Evolutionary conservation across 2,329 filamentous ascomycete species (phyloP).

Genomic region (Fusarium albidum): DNA sequence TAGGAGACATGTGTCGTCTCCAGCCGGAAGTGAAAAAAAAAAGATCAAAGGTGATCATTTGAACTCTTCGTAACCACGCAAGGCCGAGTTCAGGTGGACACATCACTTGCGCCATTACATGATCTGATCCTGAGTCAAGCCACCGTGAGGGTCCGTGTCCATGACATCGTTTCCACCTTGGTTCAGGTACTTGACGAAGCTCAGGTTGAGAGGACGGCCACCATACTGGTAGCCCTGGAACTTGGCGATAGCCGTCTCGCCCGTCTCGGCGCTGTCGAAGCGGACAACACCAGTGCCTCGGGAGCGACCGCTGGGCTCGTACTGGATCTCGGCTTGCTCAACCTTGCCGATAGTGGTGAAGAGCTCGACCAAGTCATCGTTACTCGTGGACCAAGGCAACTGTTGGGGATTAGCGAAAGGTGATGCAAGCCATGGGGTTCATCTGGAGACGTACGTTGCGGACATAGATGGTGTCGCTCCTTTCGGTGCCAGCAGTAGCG

Average conservation of each 20-base stretch:
- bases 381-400: conserved; percentile 99
- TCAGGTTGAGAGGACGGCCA: conserved; percentile 89
- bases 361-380: conserved; percentile 94
- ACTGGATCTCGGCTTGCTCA: conserved; percentile 98
- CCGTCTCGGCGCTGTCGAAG: conserved; percentile 83
- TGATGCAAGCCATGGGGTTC: not conserved
- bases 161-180: conserved; percentile 74
- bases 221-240: conserved; percentile 99
- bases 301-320: conserved; percentile 94
- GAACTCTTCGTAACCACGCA: conserved; percentile 9
- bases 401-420: conserved; percentile 50
- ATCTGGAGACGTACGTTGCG: conserved; percentile 79
- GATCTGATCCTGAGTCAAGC: conserved; percentile 96
- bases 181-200: conserved; percentile 92
- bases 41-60: conserved; percentile 17
- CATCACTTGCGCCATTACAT: conserved; percentile 66
- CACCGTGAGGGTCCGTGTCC: conserved; percentile 80
- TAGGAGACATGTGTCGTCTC: conserved; percentile 6
- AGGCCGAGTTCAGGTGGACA: conserved; percentile 17
- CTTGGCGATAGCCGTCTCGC: conserved; percentile 93
- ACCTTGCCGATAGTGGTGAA: conserved; percentile 99
- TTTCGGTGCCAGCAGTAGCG: conserved; percentile 86
- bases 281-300: conserved; percentile 96
- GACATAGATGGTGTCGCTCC: conserved; percentile 87
- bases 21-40: conserved; percentile 13